Evolutionary conservation across 2,329 filamentous ascomycete genomes (phyloP).

Genomic region (Aspergillus sp.): DNA sequence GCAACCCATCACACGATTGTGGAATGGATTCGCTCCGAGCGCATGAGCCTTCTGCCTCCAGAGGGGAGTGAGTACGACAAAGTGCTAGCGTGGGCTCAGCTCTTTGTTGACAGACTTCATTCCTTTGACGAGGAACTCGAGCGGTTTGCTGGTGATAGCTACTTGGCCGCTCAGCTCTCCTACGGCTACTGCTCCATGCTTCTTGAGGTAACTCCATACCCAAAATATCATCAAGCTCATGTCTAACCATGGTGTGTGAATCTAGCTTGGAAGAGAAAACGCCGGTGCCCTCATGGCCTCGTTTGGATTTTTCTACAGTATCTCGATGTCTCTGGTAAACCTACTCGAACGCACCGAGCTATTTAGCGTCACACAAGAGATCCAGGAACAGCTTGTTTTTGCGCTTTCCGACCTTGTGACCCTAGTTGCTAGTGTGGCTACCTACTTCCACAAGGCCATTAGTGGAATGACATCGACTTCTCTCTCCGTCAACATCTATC

Average conservation of each 20-base stretch:
- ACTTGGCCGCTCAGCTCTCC: constrained; percentile 48
- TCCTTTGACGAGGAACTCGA: constrained; percentile 38
- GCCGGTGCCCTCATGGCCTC: constrained; percentile 49
- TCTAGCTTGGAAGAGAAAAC: constrained; percentile 50
- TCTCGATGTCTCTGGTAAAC: constrained; percentile 42
- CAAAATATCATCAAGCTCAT: too few species aligned
- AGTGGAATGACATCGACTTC: constrained; percentile 20
- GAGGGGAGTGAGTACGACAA: constrained; percentile 45
- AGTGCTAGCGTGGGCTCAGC: constrained; percentile 40
- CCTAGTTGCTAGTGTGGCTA: constrained; percentile 31
- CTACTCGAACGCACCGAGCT: constrained; percentile 51
- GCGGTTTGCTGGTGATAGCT: constrained; percentile 38
- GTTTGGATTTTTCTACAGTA: constrained; percentile 55
- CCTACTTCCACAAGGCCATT: constrained; percentile 37
- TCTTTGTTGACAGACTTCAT: constrained; percentile 40
- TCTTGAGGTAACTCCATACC: constrained; percentile 42
- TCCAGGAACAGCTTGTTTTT: constrained; percentile 47
- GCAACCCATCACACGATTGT: constrained; percentile 14
- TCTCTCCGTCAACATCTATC: constrained; percentile 39
- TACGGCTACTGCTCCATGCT: constrained; percentile 51
- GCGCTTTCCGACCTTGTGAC: constrained; percentile 40
- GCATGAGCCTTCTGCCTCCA: constrained; percentile 40
- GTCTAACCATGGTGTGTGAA: too few species aligned
- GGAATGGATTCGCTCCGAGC: constrained; percentile 41
- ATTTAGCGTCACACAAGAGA: constrained; percentile 47